phyloP scores from a whole-genome alignment of 1,284 basidiomycete genomes.

The Fomitiporia mediterranea region DNA sequence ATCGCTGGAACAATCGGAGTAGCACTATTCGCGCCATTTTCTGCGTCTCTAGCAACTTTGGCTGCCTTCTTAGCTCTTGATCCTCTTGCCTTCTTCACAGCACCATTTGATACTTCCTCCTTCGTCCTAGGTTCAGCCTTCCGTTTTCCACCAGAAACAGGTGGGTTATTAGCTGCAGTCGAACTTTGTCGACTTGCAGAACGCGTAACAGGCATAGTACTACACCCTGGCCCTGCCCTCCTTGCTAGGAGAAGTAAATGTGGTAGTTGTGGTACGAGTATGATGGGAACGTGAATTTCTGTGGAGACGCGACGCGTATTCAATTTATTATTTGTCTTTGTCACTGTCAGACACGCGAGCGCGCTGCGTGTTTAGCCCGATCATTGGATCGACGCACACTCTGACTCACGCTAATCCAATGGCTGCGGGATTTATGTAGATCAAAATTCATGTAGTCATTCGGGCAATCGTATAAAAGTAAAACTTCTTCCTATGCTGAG shows the following conservation, averaged over 20 bases:
- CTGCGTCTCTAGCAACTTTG: not conserved
- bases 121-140: not conserved
- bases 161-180: not conserved
- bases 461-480: too few relatives aligned
- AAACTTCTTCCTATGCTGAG: too few relatives aligned
- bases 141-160: not conserved
- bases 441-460: too few relatives aligned
- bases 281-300: too few relatives aligned
- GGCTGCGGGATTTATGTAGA: too few relatives aligned
- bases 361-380: too few relatives aligned
- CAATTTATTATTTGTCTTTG: too few relatives aligned
- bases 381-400: too few relatives aligned
- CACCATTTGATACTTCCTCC: not conserved
- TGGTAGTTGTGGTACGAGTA: too few relatives aligned
- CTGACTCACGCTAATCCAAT: too few relatives aligned
- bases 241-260: not conserved
- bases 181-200: slow-evolving; percentile 9
- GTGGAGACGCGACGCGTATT: too few relatives aligned
- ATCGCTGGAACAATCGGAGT: not conserved
- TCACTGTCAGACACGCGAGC: too few relatives aligned
- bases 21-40: not conserved
- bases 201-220: slow-evolving; percentile 13
- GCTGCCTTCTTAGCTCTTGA: not conserved
- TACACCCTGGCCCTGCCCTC: not conserved
- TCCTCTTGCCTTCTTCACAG: not conserved